Evolutionary conservation across 2,329 filamentous ascomycete species (phyloP).

Genomic region (Tolypocladium amazonense): DNA sequence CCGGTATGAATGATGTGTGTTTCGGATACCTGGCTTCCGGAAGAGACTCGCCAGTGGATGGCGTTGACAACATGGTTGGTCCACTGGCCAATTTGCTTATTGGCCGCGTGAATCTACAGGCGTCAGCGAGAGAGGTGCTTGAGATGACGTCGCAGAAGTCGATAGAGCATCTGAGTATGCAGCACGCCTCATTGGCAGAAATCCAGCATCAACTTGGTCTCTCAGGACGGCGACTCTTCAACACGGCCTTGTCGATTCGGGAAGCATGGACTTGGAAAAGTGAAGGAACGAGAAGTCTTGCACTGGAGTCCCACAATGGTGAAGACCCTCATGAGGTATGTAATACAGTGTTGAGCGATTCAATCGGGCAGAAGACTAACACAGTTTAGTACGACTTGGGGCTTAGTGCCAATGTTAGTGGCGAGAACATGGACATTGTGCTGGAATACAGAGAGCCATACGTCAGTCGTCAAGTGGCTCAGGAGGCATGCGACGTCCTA

Average conservation of each 20-base stretch:
- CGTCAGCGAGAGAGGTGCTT: slow-evolving; percentile 21
- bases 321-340: slow-evolving; percentile 7
- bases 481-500: slow-evolving; percentile 1
- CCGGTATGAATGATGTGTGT: slow-evolving; percentile 33
- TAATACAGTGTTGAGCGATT: background rate
- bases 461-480: background rate
- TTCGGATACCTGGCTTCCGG: slow-evolving; percentile 45
- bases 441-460: slow-evolving; percentile 6
- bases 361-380: background rate
- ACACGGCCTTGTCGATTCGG: slow-evolving; percentile 21
- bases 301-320: slow-evolving; percentile 3
- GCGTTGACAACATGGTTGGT: slow-evolving; percentile 37
- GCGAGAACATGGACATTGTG: background rate
- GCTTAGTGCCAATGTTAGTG: slow-evolving; percentile 1
- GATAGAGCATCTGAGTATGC: slow-evolving; percentile 33
- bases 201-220: slow-evolving; percentile 25
- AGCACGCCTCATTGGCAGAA: slow-evolving; percentile 36
- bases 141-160: slow-evolving; percentile 34
- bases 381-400: slow-evolving; percentile 1
- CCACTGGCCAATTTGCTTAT: slow-evolving; percentile 46
- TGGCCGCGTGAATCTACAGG: slow-evolving; percentile 28
- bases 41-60: slow-evolving; percentile 36
- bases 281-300: background rate
- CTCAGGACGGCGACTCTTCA: slow-evolving; percentile 15
- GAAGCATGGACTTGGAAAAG: slow-evolving; percentile 3